phyloP scores from a whole-genome alignment of 768 basidiomycete genomes.

The Saitozyma sp. region DNA sequence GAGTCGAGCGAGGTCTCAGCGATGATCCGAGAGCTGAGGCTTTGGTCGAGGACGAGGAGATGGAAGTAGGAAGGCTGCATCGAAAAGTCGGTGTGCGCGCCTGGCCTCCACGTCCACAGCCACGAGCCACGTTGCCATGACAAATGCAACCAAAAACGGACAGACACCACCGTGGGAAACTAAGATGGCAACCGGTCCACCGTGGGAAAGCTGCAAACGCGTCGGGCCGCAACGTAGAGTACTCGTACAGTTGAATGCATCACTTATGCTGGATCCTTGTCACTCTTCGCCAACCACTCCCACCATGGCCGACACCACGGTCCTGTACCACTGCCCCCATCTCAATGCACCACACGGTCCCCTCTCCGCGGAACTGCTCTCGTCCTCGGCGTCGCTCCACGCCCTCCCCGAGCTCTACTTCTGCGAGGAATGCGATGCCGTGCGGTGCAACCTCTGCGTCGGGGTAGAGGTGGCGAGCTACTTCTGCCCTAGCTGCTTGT shows the following conservation, averaged over 20 bases:
- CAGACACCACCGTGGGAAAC: conserved; percentile 2
- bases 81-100: too few species aligned
- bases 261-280: neutral
- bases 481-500: conserved; percentile 96
- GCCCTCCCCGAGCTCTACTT: conserved; percentile 84
- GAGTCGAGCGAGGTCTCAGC: too few species aligned
- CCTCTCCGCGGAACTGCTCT: conserved; percentile 63
- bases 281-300: neutral
- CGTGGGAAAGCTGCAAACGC: conserved; percentile 1
- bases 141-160: too few species aligned
- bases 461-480: conserved; percentile 92
- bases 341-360: conserved; percentile 62
- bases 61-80: too few species aligned
- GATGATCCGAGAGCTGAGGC: too few species aligned
- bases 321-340: conserved; percentile 53
- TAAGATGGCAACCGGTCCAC: too few species aligned
- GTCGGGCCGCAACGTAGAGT: neutral
- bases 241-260: neutral
- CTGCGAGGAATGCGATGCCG: conserved; percentile 96
- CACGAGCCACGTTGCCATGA: neutral
- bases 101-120: neutral
- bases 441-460: conserved; percentile 90
- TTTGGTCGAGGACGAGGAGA: too few species aligned
- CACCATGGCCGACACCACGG: conserved; percentile 21
- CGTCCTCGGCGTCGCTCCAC: conserved; percentile 79